These are phyloP conservation scores for Lobosporangium transversale DNA, from an alignment of 192 early-diverging fungal species.

Conservation along the genomic window DNA sequence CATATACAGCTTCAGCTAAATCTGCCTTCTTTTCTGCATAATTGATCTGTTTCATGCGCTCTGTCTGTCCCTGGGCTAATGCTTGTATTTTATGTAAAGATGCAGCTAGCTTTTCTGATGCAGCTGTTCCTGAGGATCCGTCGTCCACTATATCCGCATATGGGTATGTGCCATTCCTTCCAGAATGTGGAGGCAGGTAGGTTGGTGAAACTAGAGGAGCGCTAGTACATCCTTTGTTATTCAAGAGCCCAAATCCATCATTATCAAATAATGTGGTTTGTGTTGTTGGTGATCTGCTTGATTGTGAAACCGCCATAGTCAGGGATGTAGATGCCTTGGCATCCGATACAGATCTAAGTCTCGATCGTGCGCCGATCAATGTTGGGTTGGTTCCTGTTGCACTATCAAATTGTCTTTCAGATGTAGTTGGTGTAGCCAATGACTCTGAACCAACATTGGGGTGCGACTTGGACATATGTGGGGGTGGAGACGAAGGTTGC, in stretches of 20 bases:
- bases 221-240: conserved; percentile 6
- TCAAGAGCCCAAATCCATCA: neutral
- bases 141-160: conserved; percentile 4
- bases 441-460: conserved; percentile 7
- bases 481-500: conserved; percentile 15
- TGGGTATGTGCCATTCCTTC: conserved; percentile 2
- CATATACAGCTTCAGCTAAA: conserved; percentile 38
- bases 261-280: neutral
- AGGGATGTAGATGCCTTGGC: conserved; percentile 32
- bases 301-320: conserved; percentile 17
- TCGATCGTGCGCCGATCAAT: conserved; percentile 32
- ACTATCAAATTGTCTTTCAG: neutral
- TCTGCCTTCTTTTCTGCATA: conserved; percentile 44
- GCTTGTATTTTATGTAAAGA: conserved; percentile 51
- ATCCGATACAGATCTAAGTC: conserved; percentile 40
- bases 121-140: neutral
- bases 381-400: conserved; percentile 19
- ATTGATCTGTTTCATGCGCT: conserved; percentile 47
- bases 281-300: neutral
- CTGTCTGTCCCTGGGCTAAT: conserved; percentile 35
- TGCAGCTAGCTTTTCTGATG: conserved; percentile 17
- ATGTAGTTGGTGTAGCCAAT: neutral
- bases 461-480: conserved; percentile 14
- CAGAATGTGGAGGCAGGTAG: neutral
- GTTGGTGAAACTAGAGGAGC: conserved; percentile 15